Percentiles rank a stretch among this genome's conserved stretches.
Evolutionary conservation across 768 basidiomycete species (phyloP).

Genomic region (Pleurotus tuoliensis): DNA sequence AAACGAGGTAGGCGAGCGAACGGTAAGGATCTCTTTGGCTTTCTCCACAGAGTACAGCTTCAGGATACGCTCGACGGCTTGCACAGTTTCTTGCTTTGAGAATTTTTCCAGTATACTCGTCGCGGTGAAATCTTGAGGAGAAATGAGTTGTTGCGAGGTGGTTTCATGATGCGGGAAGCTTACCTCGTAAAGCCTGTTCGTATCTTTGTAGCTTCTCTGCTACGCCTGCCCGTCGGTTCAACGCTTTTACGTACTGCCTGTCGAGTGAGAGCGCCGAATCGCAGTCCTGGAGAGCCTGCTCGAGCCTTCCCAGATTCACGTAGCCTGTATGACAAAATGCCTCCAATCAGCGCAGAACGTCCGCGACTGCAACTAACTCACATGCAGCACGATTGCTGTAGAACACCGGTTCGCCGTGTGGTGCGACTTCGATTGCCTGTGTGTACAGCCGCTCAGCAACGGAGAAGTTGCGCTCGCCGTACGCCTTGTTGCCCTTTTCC

Average conservation of each 20-base stretch:
- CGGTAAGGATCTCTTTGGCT: constrained; percentile 68
- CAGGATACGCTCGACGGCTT: constrained; percentile 88
- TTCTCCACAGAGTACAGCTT: constrained; percentile 75
- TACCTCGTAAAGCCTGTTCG: constrained; percentile 79
- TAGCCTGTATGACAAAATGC: constrained; percentile 46
- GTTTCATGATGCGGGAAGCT: constrained; percentile 14
- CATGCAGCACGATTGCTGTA: constrained; percentile 98
- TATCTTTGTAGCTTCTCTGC: constrained; percentile 71
- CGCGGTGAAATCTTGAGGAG: constrained; percentile 82
- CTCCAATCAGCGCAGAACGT: not conserved
- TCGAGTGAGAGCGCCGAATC: constrained; percentile 85
- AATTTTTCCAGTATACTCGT: constrained; percentile 93
- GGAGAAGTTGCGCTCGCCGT: constrained; percentile 56
- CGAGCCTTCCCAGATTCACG: constrained; percentile 81
- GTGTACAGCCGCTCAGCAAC: constrained; percentile 67
- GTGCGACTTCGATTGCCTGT: constrained; percentile 68
- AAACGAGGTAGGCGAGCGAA: constrained; percentile 24
- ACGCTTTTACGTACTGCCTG: constrained; percentile 79
- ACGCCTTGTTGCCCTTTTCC: constrained; percentile 67
- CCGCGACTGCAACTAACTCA: constrained; percentile 29
- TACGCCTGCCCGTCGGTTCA: constrained; percentile 87
- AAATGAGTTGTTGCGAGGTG: not conserved
- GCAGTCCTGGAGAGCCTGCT: constrained; percentile 84
- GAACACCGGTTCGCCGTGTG: constrained; percentile 86
- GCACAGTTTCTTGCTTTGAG: constrained; percentile 73